Percentiles rank a stretch among this genome's conserved stretches.
phyloP scores from a whole-genome alignment of 225 moss, liverwort and hornwort species.

The Polytrichum commune region DNA sequence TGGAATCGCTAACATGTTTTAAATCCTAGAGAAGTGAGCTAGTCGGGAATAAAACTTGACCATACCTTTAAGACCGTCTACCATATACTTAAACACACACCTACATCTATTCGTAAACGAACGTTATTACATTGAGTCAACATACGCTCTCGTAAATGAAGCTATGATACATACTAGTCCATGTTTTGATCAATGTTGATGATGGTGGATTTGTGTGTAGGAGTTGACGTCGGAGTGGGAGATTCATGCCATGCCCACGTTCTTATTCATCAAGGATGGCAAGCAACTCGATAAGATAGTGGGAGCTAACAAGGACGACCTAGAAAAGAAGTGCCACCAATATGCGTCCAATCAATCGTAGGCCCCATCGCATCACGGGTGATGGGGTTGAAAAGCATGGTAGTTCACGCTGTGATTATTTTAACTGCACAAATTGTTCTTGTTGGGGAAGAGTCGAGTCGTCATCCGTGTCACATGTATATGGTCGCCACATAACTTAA shows the following conservation, averaged over 20 bases:
- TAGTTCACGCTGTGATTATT: not conserved
- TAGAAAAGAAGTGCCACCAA: conserved; percentile 72
- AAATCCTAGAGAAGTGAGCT: no score
- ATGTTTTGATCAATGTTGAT: not conserved
- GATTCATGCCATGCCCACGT: conserved; percentile 92
- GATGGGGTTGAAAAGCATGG: conserved; percentile 4
- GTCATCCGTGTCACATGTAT: no score
- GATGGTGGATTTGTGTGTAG: conserved; percentile 10
- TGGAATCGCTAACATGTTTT: no score
- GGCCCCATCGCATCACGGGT: not conserved
- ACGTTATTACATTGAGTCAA: no score
- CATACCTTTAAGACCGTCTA: no score
- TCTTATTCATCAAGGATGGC: conserved; percentile 79
- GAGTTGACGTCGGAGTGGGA: conserved; percentile 66
- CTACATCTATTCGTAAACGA: no score
- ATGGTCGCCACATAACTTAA: no score
- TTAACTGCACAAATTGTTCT: conserved; percentile 1
- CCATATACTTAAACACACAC: no score
- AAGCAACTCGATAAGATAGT: conserved; percentile 74
- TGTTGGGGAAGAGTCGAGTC: no score
- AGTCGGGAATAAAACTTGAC: no score
- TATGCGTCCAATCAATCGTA: conserved; percentile 31
- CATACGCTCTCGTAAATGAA: not conserved
- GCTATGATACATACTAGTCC: not conserved
- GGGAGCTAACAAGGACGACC: conserved; percentile 78